Evolutionary conservation across 2,329 filamentous ascomycete genomes (phyloP).

Genomic region (Blastomyces parvus): DNA sequence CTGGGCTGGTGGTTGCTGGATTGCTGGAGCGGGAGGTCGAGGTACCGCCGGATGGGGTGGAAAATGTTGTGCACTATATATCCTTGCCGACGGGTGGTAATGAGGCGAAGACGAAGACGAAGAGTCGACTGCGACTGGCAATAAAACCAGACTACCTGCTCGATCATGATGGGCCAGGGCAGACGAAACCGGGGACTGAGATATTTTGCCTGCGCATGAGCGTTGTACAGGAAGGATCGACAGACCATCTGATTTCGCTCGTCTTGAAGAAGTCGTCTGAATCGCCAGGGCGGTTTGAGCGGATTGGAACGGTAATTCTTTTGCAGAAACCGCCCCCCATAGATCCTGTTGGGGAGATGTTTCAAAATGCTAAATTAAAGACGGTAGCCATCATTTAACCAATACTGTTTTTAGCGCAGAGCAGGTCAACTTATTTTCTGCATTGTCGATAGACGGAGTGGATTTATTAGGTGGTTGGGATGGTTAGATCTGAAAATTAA

Average conservation of each 20-base stretch:
- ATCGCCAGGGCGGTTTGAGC: neutral
- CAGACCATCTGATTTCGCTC: slow-evolving; percentile 3
- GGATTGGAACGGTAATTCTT: slow-evolving; percentile 3
- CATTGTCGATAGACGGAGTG: neutral
- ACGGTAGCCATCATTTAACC: neutral
- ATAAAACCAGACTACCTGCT: slow-evolving; percentile 1
- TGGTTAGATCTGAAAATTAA: neutral
- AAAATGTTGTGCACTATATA: neutral
- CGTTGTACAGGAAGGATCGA: neutral
- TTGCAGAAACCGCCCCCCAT: neutral
- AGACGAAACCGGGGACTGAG: neutral
- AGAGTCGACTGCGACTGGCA: neutral
- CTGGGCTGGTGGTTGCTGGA: neutral
- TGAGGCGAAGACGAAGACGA: neutral
- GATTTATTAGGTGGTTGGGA: neutral
- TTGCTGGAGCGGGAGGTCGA: slow-evolving; percentile 4
- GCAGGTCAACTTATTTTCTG: neutral
- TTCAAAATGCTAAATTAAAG: neutral
- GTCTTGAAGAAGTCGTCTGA: neutral
- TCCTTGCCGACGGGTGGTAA: neutral
- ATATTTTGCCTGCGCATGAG: slow-evolving; percentile 4
- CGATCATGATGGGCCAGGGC: neutral
- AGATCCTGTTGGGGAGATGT: slow-evolving; percentile 3
- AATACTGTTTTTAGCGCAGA: neutral
- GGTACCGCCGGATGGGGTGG: neutral